Conservation (phyloP, 331 rosid species). For the Malus hybrid region DNA sequence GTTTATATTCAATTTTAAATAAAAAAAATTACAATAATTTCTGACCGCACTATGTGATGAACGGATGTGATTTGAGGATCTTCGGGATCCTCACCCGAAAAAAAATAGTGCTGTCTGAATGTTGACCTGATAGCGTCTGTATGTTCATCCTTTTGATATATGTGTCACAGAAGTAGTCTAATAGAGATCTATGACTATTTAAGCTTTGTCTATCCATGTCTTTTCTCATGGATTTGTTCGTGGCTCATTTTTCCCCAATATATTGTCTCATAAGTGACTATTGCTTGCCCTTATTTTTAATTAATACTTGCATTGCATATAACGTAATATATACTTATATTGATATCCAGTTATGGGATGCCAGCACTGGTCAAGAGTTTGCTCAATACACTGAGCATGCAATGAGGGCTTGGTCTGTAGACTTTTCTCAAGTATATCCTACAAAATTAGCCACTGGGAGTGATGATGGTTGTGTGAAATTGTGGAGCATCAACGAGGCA, state of each 20-base stretch:
- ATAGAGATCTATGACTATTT: background rate
- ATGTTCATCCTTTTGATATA: background rate
- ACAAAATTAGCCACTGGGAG: constrained; percentile 86
- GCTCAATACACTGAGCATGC: constrained; percentile 65
- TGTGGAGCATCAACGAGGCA: constrained; percentile 78
- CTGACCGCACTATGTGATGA: no score
- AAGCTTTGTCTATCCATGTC: background rate
- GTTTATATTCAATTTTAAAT: no score
- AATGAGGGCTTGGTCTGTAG: constrained; percentile 89
- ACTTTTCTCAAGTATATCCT: constrained; percentile 68
- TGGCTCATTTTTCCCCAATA: background rate
- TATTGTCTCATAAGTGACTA: background rate
- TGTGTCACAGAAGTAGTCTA: background rate
- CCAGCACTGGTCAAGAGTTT: constrained; percentile 64
- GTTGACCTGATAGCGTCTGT: background rate
- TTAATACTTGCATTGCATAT: constrained; percentile 7
- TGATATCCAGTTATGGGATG: constrained; percentile 80
- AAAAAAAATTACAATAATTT: no score
- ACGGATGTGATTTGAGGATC: no score
- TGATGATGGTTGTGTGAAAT: constrained; percentile 68
- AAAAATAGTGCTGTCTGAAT: background rate
- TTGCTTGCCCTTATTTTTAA: background rate
- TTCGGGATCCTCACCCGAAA: no score
- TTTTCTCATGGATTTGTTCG: background rate
- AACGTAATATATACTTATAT: constrained; percentile 6